These are phyloP conservation scores for Sugiyamaella marilandica DNA, from an alignment of 805 yeast species.

Conservation along the genomic window DNA sequence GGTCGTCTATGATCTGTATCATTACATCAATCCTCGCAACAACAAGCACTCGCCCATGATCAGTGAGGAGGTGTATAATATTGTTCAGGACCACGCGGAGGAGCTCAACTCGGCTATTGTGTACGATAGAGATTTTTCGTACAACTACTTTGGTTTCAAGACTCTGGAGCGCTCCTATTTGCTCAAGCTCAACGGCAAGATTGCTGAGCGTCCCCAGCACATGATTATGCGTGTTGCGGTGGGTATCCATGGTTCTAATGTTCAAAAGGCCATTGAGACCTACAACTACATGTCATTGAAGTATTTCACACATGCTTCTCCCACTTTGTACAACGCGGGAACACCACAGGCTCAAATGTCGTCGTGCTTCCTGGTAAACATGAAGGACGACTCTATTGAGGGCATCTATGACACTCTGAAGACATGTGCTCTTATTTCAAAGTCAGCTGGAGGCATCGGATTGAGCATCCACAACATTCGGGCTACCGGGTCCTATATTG, in stretches of 20 bases:
- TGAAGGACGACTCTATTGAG: constrained; percentile 92
- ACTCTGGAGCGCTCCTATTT: constrained; percentile 88
- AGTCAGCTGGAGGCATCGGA: constrained; percentile 95
- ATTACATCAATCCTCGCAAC: constrained; percentile 77
- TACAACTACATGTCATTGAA: constrained; percentile 82
- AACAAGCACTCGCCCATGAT: constrained; percentile 65
- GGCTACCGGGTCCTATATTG: constrained; percentile 78
- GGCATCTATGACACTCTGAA: constrained; percentile 90
- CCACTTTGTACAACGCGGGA: constrained; percentile 91
- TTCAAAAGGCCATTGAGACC: constrained; percentile 68
- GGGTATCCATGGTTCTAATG: constrained; percentile 75
- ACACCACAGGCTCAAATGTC: constrained; percentile 81
- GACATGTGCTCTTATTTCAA: constrained; percentile 84
- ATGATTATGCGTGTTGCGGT: constrained; percentile 86
- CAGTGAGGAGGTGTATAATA: constrained; percentile 57
- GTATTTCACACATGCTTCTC: constrained; percentile 91
- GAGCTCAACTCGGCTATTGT: constrained; percentile 69
- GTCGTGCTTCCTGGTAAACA: constrained; percentile 86
- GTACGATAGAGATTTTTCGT: constrained; percentile 69
- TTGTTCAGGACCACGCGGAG: constrained; percentile 59
- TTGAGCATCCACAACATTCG: constrained; percentile 83
- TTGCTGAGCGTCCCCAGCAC: constrained; percentile 91
- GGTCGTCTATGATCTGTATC: constrained; percentile 67
- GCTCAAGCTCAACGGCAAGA: constrained; percentile 54
- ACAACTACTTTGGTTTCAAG: constrained; percentile 84